Conservation (phyloP, 805 yeast species). For the Debaryomyces castellii region DNA sequence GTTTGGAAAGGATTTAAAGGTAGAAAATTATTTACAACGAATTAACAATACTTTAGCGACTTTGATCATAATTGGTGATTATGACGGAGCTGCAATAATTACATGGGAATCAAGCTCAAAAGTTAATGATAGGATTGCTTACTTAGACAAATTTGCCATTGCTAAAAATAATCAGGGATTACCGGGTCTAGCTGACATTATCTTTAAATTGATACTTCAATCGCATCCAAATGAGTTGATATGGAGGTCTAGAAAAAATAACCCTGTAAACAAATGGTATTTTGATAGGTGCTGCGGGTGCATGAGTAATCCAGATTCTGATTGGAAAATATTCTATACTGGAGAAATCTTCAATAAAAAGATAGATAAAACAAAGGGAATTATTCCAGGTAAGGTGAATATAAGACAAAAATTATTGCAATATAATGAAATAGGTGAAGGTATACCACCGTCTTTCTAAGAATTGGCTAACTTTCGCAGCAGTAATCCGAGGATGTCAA, state of each 20-base stretch:
- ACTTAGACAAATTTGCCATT: conserved; percentile 93
- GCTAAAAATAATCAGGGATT: conserved; percentile 82
- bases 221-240: conserved; percentile 70
- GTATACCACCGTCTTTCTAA: conserved; percentile 56
- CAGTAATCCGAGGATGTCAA: not conserved
- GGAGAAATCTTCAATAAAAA: conserved; percentile 40
- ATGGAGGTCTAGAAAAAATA: conserved; percentile 85
- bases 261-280: conserved; percentile 97
- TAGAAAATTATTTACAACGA: conserved; percentile 64
- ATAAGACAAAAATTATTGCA: conserved; percentile 36
- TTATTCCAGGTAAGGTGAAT: conserved; percentile 18
- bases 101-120: conserved; percentile 62
- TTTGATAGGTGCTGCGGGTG: conserved; percentile 86
- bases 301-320: conserved; percentile 33
- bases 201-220: conserved; percentile 75
- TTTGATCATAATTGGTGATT: conserved; percentile 84
- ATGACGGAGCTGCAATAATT: conserved; percentile 91
- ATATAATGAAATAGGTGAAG: conserved; percentile 53
- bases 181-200: conserved; percentile 89
- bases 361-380: conserved; percentile 20
- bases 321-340: conserved; percentile 42
- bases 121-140: conserved; percentile 51
- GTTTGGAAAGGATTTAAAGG: conserved; percentile 66
- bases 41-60: conserved; percentile 69
- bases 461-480: not conserved